These are phyloP conservation scores for Micractinium sp. DNA, from an alignment of 139 green algal genomes.

Conservation along the genomic window DNA sequence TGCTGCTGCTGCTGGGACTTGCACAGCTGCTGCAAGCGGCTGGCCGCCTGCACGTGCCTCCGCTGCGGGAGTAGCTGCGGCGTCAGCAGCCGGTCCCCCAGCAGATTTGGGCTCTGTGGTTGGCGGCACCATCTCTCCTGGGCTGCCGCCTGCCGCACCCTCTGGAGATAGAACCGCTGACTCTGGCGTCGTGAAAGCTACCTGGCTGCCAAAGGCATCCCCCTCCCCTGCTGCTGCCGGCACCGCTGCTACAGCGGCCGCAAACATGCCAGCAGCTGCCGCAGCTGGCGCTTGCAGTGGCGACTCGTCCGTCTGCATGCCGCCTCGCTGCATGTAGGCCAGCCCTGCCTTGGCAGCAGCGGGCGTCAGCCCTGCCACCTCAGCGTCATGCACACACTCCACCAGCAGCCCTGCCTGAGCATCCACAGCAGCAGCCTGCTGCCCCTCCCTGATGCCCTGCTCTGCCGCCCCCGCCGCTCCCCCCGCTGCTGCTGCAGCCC, in stretches of 20 bases:
- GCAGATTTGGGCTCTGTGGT: background rate
- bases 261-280: background rate
- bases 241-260: background rate
- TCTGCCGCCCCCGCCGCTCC: background rate
- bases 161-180: background rate
- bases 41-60: too few species aligned
- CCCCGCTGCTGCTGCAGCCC: background rate
- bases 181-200: background rate
- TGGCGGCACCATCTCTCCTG: background rate
- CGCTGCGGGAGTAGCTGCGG: background rate
- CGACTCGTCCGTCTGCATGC: background rate
- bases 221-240: background rate
- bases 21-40: background rate
- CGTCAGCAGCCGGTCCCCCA: too few species aligned
- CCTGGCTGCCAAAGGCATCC: background rate
- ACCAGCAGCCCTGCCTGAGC: constrained; percentile 13
- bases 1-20: background rate
- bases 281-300: background rate
- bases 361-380: constrained; percentile 25
- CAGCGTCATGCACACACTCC: background rate
- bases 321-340: background rate
- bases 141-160: background rate
- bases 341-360: background rate
- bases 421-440: background rate
- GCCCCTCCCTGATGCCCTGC: background rate